phyloP scores from a whole-genome alignment of 2,329 filamentous ascomycete genomes.

The Decorospora gaudefroyi region DNA sequence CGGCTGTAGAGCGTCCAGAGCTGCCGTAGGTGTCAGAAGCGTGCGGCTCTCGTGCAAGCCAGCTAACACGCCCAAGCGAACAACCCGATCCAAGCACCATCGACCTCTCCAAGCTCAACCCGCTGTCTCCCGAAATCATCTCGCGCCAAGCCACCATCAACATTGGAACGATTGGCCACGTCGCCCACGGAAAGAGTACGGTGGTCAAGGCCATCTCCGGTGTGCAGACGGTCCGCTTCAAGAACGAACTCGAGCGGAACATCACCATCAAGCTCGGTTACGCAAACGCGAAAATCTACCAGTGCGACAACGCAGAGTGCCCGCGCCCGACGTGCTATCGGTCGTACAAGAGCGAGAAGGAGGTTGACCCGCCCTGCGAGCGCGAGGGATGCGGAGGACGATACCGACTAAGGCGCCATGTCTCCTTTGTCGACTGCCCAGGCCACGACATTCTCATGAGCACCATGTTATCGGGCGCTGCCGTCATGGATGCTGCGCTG shows the following conservation, averaged over 20 bases:
- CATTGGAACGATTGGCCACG: conserved; percentile 97
- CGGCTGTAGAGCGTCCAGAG: conserved; percentile 64
- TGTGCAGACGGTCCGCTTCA: conserved; percentile 98
- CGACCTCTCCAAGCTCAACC: conserved; percentile 77
- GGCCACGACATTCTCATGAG: conserved; percentile 99
- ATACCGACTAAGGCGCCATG: conserved; percentile 72
- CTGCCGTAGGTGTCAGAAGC: conserved; percentile 58
- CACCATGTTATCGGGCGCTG: conserved; percentile 98
- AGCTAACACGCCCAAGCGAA: conserved; percentile 53
- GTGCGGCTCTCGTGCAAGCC: conserved; percentile 1
- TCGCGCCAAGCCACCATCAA: conserved; percentile 98
- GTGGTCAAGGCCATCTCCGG: conserved; percentile 99
- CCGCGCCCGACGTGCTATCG: conserved; percentile 93
- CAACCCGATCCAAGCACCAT: conserved; percentile 92
- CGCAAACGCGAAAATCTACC: conserved; percentile 99
- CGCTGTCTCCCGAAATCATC: conserved; percentile 94
- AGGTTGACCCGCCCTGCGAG: conserved; percentile 95
- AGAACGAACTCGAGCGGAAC: conserved; percentile 98
- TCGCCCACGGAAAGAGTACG: conserved; percentile 98
- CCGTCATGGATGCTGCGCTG: conserved; percentile 98
- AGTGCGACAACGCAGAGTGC: conserved; percentile 91
- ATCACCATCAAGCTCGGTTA: conserved; percentile 99
- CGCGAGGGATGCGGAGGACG: conserved; percentile 85
- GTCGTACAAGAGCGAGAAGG: conserved; percentile 98
- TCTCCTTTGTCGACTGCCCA: conserved; percentile 94